Conservation (phyloP, 1,284 basidiomycete genomes). For the Athelia psychrophila region DNA sequence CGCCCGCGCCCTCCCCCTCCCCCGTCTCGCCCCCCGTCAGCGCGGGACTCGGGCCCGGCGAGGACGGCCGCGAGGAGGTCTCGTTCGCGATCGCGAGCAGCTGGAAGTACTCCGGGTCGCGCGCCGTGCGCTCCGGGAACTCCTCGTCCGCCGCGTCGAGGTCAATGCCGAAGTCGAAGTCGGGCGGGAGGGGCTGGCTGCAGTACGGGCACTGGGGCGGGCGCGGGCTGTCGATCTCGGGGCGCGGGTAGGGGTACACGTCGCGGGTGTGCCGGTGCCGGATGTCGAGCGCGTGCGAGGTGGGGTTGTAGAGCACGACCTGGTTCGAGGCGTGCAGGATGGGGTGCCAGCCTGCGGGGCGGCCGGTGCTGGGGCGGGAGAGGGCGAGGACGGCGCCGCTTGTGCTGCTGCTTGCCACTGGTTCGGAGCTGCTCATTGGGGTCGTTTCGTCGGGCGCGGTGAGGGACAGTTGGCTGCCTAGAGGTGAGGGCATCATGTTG, state of each 20-base stretch:
- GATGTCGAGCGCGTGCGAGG: conserved; percentile 81
- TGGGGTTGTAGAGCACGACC: conserved; percentile 86
- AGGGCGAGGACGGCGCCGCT: conserved; percentile 14
- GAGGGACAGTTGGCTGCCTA: no score
- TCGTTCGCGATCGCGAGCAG: conserved; percentile 69
- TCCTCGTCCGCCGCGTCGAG: conserved; percentile 23
- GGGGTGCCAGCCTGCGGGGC: conserved; percentile 53
- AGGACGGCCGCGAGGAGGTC: conserved; percentile 54
- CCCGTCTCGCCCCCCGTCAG: conserved; percentile 6
- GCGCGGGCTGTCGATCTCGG: no score
- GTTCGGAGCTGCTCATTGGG: no score
- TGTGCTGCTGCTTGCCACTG: neutral
- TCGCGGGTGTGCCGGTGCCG: conserved; percentile 28
- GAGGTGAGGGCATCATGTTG: no score
- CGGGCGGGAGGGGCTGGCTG: conserved; percentile 49
- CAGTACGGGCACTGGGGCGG: conserved; percentile 67
- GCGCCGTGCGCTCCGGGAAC: conserved; percentile 37
- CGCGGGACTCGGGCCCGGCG: conserved; percentile 27
- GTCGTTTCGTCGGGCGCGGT: no score
- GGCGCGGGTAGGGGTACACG: conserved; percentile 22
- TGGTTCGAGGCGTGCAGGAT: conserved; percentile 80
- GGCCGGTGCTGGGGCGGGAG: conserved; percentile 17
- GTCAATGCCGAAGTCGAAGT: conserved; percentile 25
- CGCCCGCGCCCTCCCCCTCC: conserved; percentile 12
- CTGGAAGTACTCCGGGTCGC: conserved; percentile 74